Percentiles rank a stretch among this genome's conserved stretches.
These are phyloP conservation scores for Zygosaccharomyces pseudorouxii DNA, from an alignment of 805 yeast species.

Conservation along the genomic window DNA sequence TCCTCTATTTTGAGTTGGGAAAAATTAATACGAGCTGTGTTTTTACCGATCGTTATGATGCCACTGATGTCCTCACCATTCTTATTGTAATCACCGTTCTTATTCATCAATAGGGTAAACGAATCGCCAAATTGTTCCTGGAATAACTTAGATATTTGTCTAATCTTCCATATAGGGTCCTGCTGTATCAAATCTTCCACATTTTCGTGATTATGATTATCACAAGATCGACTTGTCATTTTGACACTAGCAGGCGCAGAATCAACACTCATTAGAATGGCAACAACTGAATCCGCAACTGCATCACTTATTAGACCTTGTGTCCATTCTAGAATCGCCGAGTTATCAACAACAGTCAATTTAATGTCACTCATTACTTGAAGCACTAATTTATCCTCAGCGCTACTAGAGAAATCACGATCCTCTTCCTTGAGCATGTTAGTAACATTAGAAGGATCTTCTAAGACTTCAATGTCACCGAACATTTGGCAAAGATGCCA, in stretches of 20 bases:
- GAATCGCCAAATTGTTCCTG: slow-evolving; percentile 87
- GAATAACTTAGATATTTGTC: slow-evolving; percentile 57
- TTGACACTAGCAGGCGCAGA: slow-evolving; percentile 94
- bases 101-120: slow-evolving; percentile 35
- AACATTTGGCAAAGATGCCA: slow-evolving; percentile 97
- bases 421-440: slow-evolving; percentile 11
- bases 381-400: slow-evolving; percentile 43
- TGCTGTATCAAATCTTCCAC: slow-evolving; percentile 15
- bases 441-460: slow-evolving; percentile 46
- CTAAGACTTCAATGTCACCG: slow-evolving; percentile 66
- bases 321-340: slow-evolving; percentile 80
- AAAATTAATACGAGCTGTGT: slow-evolving; percentile 66
- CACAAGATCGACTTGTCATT: slow-evolving; percentile 59
- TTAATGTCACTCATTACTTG: slow-evolving; percentile 62
- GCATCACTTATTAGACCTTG: slow-evolving; percentile 88
- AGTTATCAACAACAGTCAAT: slow-evolving; percentile 43
- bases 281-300: slow-evolving; percentile 89
- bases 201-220: slow-evolving; percentile 35
- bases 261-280: slow-evolving; percentile 86
- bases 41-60: slow-evolving; percentile 72
- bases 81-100: slow-evolving; percentile 12
- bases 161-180: slow-evolving; percentile 38
- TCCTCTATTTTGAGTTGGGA: slow-evolving; percentile 55
- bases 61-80: slow-evolving; percentile 37
- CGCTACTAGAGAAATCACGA: slow-evolving; percentile 5